phyloP scores from a whole-genome alignment of 345 rosid genomes.

The Populus ilicifolia region DNA sequence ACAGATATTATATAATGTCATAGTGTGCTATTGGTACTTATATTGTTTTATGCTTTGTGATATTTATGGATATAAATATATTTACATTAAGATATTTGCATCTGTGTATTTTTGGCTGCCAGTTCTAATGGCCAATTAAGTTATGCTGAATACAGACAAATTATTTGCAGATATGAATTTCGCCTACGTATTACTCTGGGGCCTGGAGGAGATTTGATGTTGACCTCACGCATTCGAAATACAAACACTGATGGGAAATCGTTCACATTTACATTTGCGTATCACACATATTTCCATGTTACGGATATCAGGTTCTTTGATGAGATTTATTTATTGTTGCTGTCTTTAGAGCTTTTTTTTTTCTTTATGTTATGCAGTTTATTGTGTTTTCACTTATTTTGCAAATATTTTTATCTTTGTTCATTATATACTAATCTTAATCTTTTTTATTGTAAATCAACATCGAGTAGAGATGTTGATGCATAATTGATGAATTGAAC shows the following conservation, averaged over 20 bases:
- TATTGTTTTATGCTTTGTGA: background rate
- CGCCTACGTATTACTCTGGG: constrained; percentile 28
- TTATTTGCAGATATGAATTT: constrained; percentile 24
- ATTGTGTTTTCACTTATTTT: background rate
- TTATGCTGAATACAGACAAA: background rate
- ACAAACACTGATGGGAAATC: constrained; percentile 33
- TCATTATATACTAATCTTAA: no score
- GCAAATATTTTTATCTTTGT: background rate
- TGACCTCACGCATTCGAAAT: constrained; percentile 33
- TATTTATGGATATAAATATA: background rate
- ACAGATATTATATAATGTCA: background rate
- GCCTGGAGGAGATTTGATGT: constrained; percentile 33
- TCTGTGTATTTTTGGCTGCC: background rate
- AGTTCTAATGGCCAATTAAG: background rate
- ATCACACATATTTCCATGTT: constrained; percentile 25
- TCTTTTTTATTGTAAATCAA: background rate
- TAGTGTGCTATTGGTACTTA: background rate
- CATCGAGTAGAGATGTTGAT: background rate
- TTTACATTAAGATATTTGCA: background rate
- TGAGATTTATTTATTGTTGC: background rate
- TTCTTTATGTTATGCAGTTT: background rate
- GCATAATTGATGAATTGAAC: background rate
- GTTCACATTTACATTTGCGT: constrained; percentile 29
- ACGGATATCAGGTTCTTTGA: constrained; percentile 32
- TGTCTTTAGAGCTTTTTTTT: background rate